A percentile compares a stretch with the other conserved stretches of the same genome.
These are phyloP conservation scores for Zymoseptoria pseudotritici DNA, from an alignment of 2,329 filamentous ascomycete genomes.

Conservation along the genomic window DNA sequence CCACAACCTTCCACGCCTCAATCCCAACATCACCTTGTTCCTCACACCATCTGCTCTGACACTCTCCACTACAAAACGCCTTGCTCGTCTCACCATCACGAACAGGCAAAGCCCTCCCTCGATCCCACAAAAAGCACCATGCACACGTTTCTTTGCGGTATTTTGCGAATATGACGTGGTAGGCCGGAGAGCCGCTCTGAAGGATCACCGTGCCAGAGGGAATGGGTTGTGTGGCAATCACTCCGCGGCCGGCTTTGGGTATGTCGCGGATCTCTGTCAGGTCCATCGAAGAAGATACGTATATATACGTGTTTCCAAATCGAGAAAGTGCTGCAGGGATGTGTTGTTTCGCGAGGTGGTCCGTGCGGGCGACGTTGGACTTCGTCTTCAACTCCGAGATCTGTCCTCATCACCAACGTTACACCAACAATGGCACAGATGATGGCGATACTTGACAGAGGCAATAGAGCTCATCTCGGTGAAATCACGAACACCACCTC, in stretches of 20 bases:
- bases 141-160: constrained; percentile 45
- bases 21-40: constrained; percentile 24
- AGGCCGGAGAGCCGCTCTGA: constrained; percentile 31
- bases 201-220: constrained; percentile 31
- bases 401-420: no score
- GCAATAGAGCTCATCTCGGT: no score
- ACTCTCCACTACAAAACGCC: constrained; percentile 36
- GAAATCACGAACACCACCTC: no score
- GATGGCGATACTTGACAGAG: no score
- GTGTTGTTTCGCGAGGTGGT: neutral
- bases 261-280: constrained; percentile 36
- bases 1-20: constrained; percentile 23
- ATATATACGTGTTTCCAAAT: neutral
- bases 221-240: constrained; percentile 35
- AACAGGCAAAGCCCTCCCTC: constrained; percentile 35
- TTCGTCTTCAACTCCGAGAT: neutral
- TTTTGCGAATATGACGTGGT: constrained; percentile 37
- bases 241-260: constrained; percentile 37
- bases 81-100: constrained; percentile 34
- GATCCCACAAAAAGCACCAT: constrained; percentile 40
- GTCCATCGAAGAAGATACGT: neutral
- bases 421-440: no score
- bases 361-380: neutral
- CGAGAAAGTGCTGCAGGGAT: neutral
- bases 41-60: constrained; percentile 30